Evolutionary conservation across 805 yeast genomes (phyloP), one percentile per base, ranked within the genome.

Genomic region (Cyberlindnera lachancei): DNA sequence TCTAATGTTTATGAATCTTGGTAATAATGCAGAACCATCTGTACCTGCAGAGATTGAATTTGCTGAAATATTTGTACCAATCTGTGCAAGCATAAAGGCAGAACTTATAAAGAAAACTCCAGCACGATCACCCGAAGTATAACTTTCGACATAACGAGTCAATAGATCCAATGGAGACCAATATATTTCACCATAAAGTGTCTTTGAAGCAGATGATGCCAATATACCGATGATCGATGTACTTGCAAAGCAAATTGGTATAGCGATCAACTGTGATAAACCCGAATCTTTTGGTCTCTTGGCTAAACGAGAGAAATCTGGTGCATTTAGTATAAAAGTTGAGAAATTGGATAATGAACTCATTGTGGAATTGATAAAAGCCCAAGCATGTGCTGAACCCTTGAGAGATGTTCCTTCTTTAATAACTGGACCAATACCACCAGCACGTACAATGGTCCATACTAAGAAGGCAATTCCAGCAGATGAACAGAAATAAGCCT

Each of bases 291-390:
- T 55, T 31, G 69, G 64, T 15, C 73, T 75, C 41, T 66, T 70
- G 8, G 94, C 81, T 59, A 85, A 79, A 56, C 96, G 73, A 17
- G 94, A 70, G 57, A 86, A 86, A 63, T 86, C 96, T 2, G 95
- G 94, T 12, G 92, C 83, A 59, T 86, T 86, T 33, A 81, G 71
- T 50, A 87, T 81, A 48, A 86, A 68, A n/a, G 95, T 81, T 5
- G 94, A 92, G 51, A 86, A 86, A 59, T 85, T 86, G 18, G 94
- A 83, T 40, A 86, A 61, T 15, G 87, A 69, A 58, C 77, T 79
- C 94, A 87, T 82, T 20, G 77, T 66, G 5, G 90, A 73, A 45
- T 68, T 68, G 33, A 86, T 72, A 52, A 85, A 86, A 1, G 83
- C 85, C 96, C 96, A 87, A 17, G 73, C 86, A 42, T 78, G 71